Evolutionary conservation across 192 early-diverging fungal species (phyloP), one percentile per base, ranked within the genome.

Genomic region (Coemansia sp.): DNA sequence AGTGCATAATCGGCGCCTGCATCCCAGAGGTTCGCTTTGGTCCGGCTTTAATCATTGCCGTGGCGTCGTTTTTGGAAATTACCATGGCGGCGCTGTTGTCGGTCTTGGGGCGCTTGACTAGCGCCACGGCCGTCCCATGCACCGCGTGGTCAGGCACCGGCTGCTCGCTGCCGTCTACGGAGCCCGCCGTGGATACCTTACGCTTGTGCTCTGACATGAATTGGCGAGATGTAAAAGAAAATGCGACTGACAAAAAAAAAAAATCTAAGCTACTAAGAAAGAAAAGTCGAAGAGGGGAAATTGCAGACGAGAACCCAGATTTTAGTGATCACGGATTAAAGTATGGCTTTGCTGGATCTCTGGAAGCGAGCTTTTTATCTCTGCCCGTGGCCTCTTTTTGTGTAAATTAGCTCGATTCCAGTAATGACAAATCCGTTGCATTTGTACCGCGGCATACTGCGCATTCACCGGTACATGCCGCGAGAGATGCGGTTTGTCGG

Each of bases 1-100:
- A 69, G 18, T 91, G 88, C 89, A 97, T 93, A 48, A 95, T 93
- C 16, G 95, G 95, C 10, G 89, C 88, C 64, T 85, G 83, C 42
- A 97, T 83, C 13, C 84, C 85, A 6, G 93, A 95, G 7, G 91
- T 89, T 37, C 94, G 83, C 45, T 75, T 83, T 13, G 76, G 75
- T 11, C 69, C 69, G 2, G 76, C 63, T 9, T 64, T 47, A 18
- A 75, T 64, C 9, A 83, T 12, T 6, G 69, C 77, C 14, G 38
- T 56, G 12, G 63, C 20, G 34, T 61, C 65, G 37, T 31, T 25
- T n/a, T 42, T 45, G n/a, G 56, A 34, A 20, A 47, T 16, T 39
- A 14, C 28, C 48, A 6, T 52, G 55, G 37, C 56, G 14, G 20
- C 28, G 28, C 39, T 58, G 21, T 41, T 55, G 21, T 68, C 62